Evolutionary conservation across 1,284 basidiomycete species (phyloP).

Genomic region (Boletus albobrunnescens): DNA sequence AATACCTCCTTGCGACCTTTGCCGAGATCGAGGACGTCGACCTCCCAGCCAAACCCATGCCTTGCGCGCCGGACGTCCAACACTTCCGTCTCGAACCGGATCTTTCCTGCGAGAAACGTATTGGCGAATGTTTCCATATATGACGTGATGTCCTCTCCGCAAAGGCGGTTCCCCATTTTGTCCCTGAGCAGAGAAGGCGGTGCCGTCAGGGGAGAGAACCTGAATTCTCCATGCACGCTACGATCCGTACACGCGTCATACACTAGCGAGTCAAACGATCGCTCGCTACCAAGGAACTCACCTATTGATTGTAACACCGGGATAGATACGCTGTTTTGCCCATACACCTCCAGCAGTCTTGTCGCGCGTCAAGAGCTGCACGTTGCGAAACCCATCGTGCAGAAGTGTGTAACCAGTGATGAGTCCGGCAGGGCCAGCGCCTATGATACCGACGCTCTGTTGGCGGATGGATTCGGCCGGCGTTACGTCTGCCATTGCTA

Average conservation of each 20-base stretch:
- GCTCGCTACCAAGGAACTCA: conserved; percentile 23
- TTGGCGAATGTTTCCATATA: conserved; percentile 53
- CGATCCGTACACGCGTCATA: no score
- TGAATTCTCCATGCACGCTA: conserved; percentile 58
- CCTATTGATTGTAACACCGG: conserved; percentile 65
- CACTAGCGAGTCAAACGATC: no score
- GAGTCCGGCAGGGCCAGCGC: conserved; percentile 51
- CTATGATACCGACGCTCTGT: conserved; percentile 47
- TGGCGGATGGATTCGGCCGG: conserved; percentile 2
- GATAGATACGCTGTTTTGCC: conserved; percentile 49
- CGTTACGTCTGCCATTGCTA: no score
- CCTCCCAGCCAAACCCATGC: conserved; percentile 36
- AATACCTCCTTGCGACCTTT: conserved; percentile 28
- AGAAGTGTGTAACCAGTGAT: no score
- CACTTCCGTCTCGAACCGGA: conserved; percentile 46
- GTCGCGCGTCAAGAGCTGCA: conserved; percentile 51
- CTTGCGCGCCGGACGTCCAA: conserved; percentile 40
- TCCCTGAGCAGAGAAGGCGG: conserved; percentile 33
- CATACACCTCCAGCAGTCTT: conserved; percentile 50
- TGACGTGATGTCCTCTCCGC: conserved; percentile 46
- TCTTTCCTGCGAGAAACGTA: conserved; percentile 42
- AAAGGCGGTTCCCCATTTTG: conserved; percentile 42
- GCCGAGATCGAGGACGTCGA: conserved; percentile 37
- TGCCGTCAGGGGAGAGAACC: conserved; percentile 53
- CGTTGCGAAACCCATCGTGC: conserved; percentile 62